Percentiles rank a stretch among this genome's conserved stretches.
Conservation (phyloP, 257 asterid species). For the Gentiana macrophylla region DNA sequence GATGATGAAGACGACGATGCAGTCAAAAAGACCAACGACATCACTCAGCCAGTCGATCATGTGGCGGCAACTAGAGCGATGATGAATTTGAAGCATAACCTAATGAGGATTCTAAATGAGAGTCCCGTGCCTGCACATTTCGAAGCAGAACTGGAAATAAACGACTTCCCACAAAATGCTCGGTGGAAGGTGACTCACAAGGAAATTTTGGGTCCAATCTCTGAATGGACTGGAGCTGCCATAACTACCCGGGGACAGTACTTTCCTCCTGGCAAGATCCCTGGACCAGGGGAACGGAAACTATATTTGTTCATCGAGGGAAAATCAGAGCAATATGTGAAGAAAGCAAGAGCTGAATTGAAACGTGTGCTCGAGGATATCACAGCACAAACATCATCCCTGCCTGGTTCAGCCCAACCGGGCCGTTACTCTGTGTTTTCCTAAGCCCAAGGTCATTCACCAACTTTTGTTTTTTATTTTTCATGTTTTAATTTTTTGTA, state of each 20-base stretch:
- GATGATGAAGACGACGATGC: constrained; percentile 43
- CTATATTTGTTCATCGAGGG: constrained; percentile 90
- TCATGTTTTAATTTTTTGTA: no score
- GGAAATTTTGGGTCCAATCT: constrained; percentile 84
- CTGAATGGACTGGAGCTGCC: constrained; percentile 95
- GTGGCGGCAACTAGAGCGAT: constrained; percentile 63
- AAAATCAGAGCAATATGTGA: constrained; percentile 77
- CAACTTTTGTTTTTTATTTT: no score
- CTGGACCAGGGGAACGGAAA: constrained; percentile 68
- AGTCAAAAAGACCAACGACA: constrained; percentile 60
- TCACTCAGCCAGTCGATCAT: constrained; percentile 32
- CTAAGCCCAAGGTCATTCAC: no score
- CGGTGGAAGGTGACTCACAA: constrained; percentile 98
- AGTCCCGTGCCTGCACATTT: constrained; percentile 67
- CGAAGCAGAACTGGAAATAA: constrained; percentile 80
- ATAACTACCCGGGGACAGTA: constrained; percentile 79
- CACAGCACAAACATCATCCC: constrained; percentile 65
- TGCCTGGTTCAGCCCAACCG: constrained; percentile 84
- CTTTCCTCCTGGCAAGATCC: constrained; percentile 57
- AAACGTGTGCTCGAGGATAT: constrained; percentile 88
- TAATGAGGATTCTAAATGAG: constrained; percentile 81
- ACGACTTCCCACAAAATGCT: constrained; percentile 88
- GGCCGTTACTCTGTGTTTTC: constrained; percentile 69
- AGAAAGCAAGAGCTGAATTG: constrained; percentile 75
- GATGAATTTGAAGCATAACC: constrained; percentile 66